Conservation (phyloP, 805 yeast genomes). For the Tetrapisispora arboricola region DNA sequence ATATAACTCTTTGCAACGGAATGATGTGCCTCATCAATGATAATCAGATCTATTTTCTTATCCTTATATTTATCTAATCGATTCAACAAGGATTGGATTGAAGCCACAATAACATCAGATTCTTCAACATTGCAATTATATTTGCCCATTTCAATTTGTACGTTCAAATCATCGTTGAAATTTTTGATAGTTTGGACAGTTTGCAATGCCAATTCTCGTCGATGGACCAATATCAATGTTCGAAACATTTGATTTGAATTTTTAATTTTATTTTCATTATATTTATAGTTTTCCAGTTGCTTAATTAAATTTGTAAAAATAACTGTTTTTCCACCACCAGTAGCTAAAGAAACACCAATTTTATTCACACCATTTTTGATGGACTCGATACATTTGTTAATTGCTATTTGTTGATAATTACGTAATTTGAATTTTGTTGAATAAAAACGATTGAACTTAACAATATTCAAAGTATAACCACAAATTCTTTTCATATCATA, state of each 20-base stretch:
- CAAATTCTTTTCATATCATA: too few species aligned
- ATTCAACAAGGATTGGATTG: slow-evolving; percentile 55
- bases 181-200: slow-evolving; percentile 42
- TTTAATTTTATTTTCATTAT: slow-evolving; percentile 1
- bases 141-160: slow-evolving; percentile 64
- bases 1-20: slow-evolving; percentile 64
- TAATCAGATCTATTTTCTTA: slow-evolving; percentile 47
- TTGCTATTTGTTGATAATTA: slow-evolving; percentile 64
- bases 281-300: slow-evolving; percentile 8
- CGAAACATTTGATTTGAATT: slow-evolving; percentile 9
- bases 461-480: too few species aligned
- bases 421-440: slow-evolving; percentile 20
- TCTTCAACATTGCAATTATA: slow-evolving; percentile 21
- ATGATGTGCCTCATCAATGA: slow-evolving; percentile 91
- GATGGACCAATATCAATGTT: slow-evolving; percentile 62
- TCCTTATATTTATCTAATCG: slow-evolving; percentile 45
- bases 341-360: slow-evolving; percentile 77
- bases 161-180: slow-evolving; percentile 37
- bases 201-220: slow-evolving; percentile 69
- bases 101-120: slow-evolving; percentile 64
- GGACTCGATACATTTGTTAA: slow-evolving; percentile 42
- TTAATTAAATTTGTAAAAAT: slow-evolving; percentile 54
- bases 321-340: slow-evolving; percentile 93
- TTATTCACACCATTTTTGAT: slow-evolving; percentile 38
- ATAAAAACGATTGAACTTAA: background rate